These are phyloP conservation scores for Malus sylvestris DNA, from an alignment of 306 rosid genomes.

Conservation along the genomic window DNA sequence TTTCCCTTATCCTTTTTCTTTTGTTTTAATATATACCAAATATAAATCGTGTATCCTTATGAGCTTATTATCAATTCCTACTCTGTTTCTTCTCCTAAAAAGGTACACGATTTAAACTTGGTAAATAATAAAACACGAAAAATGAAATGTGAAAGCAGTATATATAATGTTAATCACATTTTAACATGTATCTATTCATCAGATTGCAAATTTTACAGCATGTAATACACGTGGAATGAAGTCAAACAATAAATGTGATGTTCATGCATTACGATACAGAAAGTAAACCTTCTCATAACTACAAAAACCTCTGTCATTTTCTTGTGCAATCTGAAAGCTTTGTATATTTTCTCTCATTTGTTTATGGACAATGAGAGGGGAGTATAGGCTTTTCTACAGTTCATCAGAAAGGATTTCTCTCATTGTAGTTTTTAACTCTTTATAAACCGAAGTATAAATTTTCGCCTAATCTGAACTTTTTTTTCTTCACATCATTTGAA, in stretches of 20 bases:
- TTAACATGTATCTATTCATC: neutral
- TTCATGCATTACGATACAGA: neutral
- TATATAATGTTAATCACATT: slow-evolving; percentile 27
- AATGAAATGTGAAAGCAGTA: neutral
- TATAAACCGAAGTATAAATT: neutral
- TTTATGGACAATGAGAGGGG: neutral
- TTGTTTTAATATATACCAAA: neutral
- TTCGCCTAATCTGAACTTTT: neutral
- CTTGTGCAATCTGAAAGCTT: neutral
- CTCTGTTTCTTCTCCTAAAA: slow-evolving; percentile 10
- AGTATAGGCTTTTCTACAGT: neutral
- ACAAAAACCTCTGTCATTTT: neutral
- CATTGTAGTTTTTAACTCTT: slow-evolving; percentile 12
- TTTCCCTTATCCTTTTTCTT: neutral
- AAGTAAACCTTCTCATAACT: neutral
- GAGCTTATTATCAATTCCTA: neutral
- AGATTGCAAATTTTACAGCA: neutral
- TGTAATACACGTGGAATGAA: neutral
- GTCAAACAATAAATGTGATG: neutral
- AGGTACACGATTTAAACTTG: slow-evolving; percentile 2
- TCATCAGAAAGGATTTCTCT: no score
- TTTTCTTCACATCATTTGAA: neutral
- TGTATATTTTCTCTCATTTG: neutral
- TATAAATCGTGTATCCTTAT: no score
- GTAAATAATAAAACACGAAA: neutral